Conservation (phyloP, 352 stramenopile species). For the Phytopythium montanum region DNA sequence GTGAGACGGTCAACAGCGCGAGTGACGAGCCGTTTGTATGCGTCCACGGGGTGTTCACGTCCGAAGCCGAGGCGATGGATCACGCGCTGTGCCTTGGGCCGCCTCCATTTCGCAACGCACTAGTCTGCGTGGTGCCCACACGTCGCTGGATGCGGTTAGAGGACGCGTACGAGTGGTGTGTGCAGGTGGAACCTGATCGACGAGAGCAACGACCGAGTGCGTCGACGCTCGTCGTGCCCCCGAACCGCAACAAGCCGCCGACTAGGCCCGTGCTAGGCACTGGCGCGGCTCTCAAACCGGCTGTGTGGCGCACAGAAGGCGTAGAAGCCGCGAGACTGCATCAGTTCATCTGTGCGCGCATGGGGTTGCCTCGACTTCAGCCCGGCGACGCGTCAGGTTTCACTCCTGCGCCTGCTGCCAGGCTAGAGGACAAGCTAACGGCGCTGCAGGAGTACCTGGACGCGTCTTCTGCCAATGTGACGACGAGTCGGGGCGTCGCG, state of each 20-base stretch:
- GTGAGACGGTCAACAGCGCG: conserved; percentile 30
- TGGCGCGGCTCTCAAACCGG: background rate
- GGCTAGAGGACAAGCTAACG: conserved; percentile 58
- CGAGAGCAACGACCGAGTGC: conserved; percentile 31
- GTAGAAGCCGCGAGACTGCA: conserved; percentile 51
- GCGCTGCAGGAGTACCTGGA: conserved; percentile 65
- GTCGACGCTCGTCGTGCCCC: conserved; percentile 6
- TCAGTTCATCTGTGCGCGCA: conserved; percentile 61
- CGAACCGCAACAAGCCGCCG: conserved; percentile 9
- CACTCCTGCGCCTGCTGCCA: conserved; percentile 32
- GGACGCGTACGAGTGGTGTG: conserved; percentile 56
- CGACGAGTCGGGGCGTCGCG: conserved; percentile 11
- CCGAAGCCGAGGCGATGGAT: conserved; percentile 45
- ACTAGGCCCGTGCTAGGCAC: background rate
- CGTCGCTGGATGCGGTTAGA: conserved; percentile 48
- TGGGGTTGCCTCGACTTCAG: conserved; percentile 24
- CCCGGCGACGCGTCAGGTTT: conserved; percentile 38
- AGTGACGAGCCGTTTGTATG: conserved; percentile 50
- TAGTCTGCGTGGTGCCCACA: conserved; percentile 58
- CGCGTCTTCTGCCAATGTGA: conserved; percentile 13
- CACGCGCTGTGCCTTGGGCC: conserved; percentile 31
- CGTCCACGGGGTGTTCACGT: conserved; percentile 40
- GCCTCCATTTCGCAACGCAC: conserved; percentile 28
- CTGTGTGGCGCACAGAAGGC: conserved; percentile 44
- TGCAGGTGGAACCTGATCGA: conserved; percentile 51